Base-by-base conservation (phyloP, 306 rosid species). In the Dalbergia cochinchinensis region DNA sequence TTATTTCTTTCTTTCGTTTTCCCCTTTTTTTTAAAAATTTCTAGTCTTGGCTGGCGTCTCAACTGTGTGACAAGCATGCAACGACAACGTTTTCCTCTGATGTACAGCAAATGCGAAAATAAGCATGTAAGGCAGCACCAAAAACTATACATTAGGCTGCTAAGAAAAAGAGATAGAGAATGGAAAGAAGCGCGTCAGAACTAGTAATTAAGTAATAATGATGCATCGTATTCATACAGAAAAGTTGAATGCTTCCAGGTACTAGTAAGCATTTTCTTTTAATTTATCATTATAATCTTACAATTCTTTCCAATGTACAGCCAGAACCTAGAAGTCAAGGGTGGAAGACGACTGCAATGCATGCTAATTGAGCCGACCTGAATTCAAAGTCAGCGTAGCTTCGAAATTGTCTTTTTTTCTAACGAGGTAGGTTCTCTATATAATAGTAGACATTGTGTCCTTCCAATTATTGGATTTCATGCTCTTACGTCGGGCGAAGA, bases 381-480 rank as follows among this genome's bases (percentile, higher is more conserved):
- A 65, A 57, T 20, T 26, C 16, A n/a, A 71, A 26, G 85, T 4
- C 50, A 19, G 45, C 42, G 71, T 13, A 11, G 57, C 16, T 33
- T 54, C 22, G 13, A 20, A 67, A 31, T 15, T 69, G 78, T 59
- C 50, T 59, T 54, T 26, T 65, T 48, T 63, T 65, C 60, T 62
- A 69, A 37, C 69, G 62, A 73, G 45, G 65, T 15, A 20, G 50
- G 73, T 42, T 42, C 7, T 50, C 78, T 79, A 85, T 53, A 42
- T 74, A 5, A 83, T 50, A 48, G 83, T 26, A 31, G 91, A 88
- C 76, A 85, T 16, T 76, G 74, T 57, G 48, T 86, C 88, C 58
- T 83, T 82, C 97, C 95, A 91, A 41, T 14, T 55, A 64, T 71
- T 34, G 60, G 85, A 37, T 33, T 74, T 86, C 66, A 26, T 80